phyloP scores from a whole-genome alignment of 352 stramenopile genomes.

The Globisporangium recalcitrans region DNA sequence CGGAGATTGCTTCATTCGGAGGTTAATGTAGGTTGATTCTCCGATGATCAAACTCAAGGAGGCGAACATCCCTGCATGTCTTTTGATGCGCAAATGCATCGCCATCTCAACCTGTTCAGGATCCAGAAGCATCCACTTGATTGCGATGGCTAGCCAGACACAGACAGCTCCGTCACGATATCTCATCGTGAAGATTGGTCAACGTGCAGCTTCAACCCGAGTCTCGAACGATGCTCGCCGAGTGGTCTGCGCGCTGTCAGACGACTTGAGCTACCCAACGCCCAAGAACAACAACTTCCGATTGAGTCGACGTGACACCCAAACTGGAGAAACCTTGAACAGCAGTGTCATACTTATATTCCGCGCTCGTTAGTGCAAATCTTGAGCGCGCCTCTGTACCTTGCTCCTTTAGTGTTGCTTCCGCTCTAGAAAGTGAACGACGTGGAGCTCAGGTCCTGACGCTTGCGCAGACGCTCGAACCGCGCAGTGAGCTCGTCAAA shows the following conservation, averaged over 20 bases:
- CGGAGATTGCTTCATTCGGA: too few species aligned
- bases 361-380: not conserved
- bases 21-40: too few species aligned
- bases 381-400: not conserved
- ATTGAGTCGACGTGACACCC: not conserved
- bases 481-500: slow-evolving; percentile 92
- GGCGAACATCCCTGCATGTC: too few species aligned
- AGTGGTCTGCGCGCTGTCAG: not conserved
- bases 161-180: not conserved
- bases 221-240: not conserved
- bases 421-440: slow-evolving; percentile 64
- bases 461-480: slow-evolving; percentile 88
- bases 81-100: too few species aligned
- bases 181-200: not conserved
- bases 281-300: not conserved
- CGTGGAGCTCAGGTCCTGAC: slow-evolving; percentile 51
- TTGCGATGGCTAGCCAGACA: not conserved
- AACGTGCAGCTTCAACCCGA: not conserved
- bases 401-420: not conserved
- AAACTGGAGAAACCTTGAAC: not conserved
- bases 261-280: not conserved
- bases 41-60: too few species aligned
- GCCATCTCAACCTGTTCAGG: too few species aligned
- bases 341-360: not conserved
- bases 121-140: too few species aligned